A percentile compares a stretch with the other conserved stretches of the same genome.
These are phyloP conservation scores for Hysterium pulicare DNA, from an alignment of 2,329 filamentous ascomycete species.

Conservation along the genomic window DNA sequence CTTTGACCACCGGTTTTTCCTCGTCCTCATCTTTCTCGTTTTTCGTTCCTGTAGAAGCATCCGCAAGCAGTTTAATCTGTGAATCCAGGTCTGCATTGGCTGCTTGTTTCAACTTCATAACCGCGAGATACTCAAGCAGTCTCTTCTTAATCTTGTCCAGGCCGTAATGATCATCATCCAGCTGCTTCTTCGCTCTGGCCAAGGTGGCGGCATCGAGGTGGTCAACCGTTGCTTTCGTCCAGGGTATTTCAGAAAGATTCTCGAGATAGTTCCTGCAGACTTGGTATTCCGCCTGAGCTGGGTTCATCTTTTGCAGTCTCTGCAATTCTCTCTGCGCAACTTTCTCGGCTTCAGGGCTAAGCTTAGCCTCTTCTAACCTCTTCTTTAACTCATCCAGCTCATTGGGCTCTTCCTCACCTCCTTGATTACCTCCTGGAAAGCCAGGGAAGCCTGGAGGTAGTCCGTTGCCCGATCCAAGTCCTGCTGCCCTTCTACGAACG, in stretches of 20 bases:
- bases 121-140: constrained; percentile 89
- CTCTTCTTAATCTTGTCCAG: constrained; percentile 97
- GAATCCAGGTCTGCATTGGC: constrained; percentile 79
- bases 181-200: constrained; percentile 75
- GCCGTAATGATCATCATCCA: constrained; percentile 95
- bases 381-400: constrained; percentile 91
- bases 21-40: constrained; percentile 37
- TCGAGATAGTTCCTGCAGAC: constrained; percentile 92
- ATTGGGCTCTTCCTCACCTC: constrained; percentile 74
- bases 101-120: constrained; percentile 90
- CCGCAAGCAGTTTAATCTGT: constrained; percentile 62
- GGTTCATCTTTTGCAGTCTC: constrained; percentile 89
- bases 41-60: constrained; percentile 35
- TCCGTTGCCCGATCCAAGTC: constrained; percentile 21
- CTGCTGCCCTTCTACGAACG: constrained; percentile 32
- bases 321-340: constrained; percentile 88
- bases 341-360: constrained; percentile 82
- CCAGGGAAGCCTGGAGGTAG: constrained; percentile 41
- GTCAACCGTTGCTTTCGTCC: constrained; percentile 81
- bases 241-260: constrained; percentile 89
- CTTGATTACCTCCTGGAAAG: constrained; percentile 47
- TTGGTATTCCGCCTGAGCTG: constrained; percentile 92
- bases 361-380: constrained; percentile 74
- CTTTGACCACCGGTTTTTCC: constrained; percentile 36
- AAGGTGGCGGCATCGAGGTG: constrained; percentile 79